Conservation (phyloP, 2,329 filamentous ascomycete genomes). For the Cytospora paraplurivora region DNA sequence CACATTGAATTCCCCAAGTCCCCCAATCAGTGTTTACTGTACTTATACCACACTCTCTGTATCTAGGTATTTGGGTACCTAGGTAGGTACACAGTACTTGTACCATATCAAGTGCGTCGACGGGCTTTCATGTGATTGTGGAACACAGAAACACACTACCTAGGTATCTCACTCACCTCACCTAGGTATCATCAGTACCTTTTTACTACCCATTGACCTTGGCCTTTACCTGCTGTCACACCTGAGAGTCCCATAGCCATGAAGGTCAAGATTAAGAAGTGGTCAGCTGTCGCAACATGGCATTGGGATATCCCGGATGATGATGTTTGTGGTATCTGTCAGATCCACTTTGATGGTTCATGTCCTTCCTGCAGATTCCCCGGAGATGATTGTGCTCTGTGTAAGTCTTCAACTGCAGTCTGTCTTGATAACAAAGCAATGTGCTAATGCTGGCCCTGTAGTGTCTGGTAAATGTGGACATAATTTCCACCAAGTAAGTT, state of each 20-base stretch:
- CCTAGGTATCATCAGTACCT: too few relatives aligned
- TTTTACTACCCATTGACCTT: neutral
- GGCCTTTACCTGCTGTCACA: neutral
- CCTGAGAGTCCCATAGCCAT: conserved; percentile 49
- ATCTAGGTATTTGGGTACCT: too few relatives aligned
- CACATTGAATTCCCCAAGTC: too few relatives aligned
- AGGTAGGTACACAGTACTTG: too few relatives aligned
- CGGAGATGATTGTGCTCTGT: conserved; percentile 89
- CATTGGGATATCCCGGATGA: conserved; percentile 97
- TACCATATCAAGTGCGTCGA: neutral
- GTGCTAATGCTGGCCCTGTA: conserved; percentile 41
- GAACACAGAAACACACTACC: neutral
- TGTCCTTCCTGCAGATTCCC: conserved; percentile 98
- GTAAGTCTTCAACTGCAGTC: conserved; percentile 55
- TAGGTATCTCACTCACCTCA: neutral
- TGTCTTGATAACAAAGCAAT: neutral
- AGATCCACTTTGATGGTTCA: conserved; percentile 95
- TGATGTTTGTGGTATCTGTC: conserved; percentile 97
- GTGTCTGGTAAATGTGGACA: conserved; percentile 97
- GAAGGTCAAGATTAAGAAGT: conserved; percentile 94
- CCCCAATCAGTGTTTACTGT: too few relatives aligned
- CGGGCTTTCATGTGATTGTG: conserved; percentile 15
- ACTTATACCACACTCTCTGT: too few relatives aligned
- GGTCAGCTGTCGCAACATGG: conserved; percentile 95
- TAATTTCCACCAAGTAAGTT: conserved; percentile 90